Conservation (phyloP, 345 rosid genomes). For the Raphanus raphanistrum region DNA sequence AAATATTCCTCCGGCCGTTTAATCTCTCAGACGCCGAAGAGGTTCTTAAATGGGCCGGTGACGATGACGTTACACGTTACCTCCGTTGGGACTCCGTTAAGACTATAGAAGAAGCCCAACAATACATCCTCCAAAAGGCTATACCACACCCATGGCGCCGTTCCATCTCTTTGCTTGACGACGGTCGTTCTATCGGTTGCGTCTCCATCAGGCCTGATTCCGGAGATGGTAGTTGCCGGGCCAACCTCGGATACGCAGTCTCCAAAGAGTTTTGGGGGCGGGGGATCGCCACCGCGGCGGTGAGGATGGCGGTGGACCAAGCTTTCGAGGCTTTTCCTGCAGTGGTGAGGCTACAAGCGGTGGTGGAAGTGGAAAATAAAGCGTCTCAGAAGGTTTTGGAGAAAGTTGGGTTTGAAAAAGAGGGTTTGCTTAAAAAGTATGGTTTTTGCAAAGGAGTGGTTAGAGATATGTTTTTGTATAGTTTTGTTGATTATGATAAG, state of each 20-base stretch:
- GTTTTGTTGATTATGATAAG: conserved; percentile 15
- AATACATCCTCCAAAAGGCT: conserved; percentile 17
- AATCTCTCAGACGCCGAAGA: conserved; percentile 20
- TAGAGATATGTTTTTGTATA: conserved; percentile 48
- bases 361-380: conserved; percentile 52
- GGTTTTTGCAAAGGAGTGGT: conserved; percentile 49
- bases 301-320: conserved; percentile 20
- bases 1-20: conserved; percentile 15
- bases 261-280: conserved; percentile 23
- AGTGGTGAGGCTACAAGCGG: conserved; percentile 59
- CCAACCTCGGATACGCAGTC: conserved; percentile 12
- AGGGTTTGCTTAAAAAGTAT: conserved; percentile 63
- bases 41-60: conserved; percentile 33
- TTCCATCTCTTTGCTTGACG: conserved; percentile 8
- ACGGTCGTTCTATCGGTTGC: conserved; percentile 27
- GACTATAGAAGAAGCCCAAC: conserved; percentile 25
- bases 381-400: conserved; percentile 62
- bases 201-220: conserved; percentile 26
- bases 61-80: conserved; percentile 32
- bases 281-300: conserved; percentile 30
- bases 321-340: conserved; percentile 14
- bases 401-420: conserved; percentile 61
- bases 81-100: conserved; percentile 23
- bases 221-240: conserved; percentile 10
- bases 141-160: conserved; percentile 36